Conservation (phyloP, 495 filamentous ascomycete species). For the Annulohypoxylon maeteangense region DNA sequence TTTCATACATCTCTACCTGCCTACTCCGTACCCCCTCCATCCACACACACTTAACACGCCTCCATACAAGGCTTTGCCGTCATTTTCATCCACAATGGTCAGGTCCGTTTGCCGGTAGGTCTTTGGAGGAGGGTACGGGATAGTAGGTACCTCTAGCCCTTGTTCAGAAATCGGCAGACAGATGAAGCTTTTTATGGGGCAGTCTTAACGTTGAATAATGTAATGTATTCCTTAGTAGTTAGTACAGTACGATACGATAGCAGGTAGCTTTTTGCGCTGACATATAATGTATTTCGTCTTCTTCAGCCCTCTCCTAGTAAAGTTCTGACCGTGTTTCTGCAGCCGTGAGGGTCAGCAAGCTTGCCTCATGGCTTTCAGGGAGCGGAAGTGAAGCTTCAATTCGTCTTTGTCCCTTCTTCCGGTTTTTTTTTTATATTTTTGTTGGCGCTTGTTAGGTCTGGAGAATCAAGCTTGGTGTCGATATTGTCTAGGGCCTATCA, state of each 20-base stretch:
- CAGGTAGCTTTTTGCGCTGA: constrained; percentile 23
- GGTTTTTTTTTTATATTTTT: constrained; percentile 27
- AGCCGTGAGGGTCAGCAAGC: constrained; percentile 12
- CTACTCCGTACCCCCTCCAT: constrained; percentile 48
- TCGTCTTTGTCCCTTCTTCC: constrained; percentile 12
- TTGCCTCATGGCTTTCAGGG: background rate
- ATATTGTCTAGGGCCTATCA: constrained; percentile 44
- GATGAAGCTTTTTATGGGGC: constrained; percentile 44
- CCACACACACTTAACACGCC: constrained; percentile 34
- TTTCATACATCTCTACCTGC: constrained; percentile 48
- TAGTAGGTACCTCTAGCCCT: constrained; percentile 26
- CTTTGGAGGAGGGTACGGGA: constrained; percentile 39
- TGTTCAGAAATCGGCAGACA: constrained; percentile 38
- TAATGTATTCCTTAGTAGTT: constrained; percentile 32
- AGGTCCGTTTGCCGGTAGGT: constrained; percentile 43
- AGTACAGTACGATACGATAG: constrained; percentile 37
- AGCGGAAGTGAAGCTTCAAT: constrained; percentile 7
- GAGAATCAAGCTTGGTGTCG: constrained; percentile 34
- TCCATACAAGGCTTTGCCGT: constrained; percentile 44
- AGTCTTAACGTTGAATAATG: constrained; percentile 17
- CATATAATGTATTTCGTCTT: constrained; percentile 26
- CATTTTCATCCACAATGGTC: constrained; percentile 46
- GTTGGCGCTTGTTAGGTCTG: constrained; percentile 24
- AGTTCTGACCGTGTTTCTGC: constrained; percentile 31
- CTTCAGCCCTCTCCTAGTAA: constrained; percentile 16